Evolutionary conservation across 768 basidiomycete genomes (phyloP), one percentile per base, ranked within the genome.

Genomic region (Tricholoma sp.): DNA sequence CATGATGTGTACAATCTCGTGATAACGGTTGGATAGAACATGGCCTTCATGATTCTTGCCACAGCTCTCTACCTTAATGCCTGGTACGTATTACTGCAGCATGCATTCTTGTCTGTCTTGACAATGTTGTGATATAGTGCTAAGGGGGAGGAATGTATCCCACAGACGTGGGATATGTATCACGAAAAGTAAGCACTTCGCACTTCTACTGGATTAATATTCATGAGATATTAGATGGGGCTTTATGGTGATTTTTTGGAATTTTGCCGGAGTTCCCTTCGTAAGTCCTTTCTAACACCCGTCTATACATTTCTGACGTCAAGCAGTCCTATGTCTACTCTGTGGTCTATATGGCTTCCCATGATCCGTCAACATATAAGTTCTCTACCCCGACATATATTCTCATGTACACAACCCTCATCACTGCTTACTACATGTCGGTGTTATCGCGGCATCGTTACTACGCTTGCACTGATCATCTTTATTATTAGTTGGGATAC

Each of bases 151-250:
- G 94, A 96, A 67, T 94, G 91, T 65, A 94, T 95, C 60, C 92
- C 93, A 5, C 92, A 96, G 71, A 95, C 94, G 2, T 98, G 97
- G 96, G 97, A 98, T 66, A 99, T 99, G 93, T 97, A 87, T 77
- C 92, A 96, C 65, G 96, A 99, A 69, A 99, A 99, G 81, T 89
- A 74, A 60, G 78, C 11, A 34, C n/a, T 8, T n/a, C 1, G 56
- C 62, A 5, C 24, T 59, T 9, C 43, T 29, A 29, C 27, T 9
- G 34, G 29, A 50, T 53, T 24, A 19, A 21, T 58, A 12, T 18
- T 60, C 41, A 57, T 52, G 5, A 47, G 4, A 51, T 52, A 35
- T 10, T 50, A 85, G 83, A 66, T 92, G 91, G 91, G 91, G 95
- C 29, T 98, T 95, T 79, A 88, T 98, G 83, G 88, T 98, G 61